Conservation (phyloP, 208 protist genomes). For the Novymonas esmeraldas region DNA sequence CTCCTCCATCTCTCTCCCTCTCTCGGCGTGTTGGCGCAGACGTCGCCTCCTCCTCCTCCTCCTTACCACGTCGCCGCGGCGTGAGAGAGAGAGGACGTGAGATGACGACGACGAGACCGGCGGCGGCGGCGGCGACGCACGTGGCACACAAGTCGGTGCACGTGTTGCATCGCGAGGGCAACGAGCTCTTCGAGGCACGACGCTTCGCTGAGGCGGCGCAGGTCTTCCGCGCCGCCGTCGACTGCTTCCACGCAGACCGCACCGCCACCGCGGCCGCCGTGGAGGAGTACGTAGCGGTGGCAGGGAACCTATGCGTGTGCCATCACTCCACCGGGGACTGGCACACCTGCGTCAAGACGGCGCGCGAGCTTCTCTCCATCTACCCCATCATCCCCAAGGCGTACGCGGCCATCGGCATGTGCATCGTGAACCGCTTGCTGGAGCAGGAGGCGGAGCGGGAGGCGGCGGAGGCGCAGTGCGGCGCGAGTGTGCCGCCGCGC, state of each 20-base stretch:
- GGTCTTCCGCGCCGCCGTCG: slow-evolving; percentile 31
- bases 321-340: slow-evolving; percentile 31
- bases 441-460: slow-evolving; percentile 37
- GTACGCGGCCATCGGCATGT: slow-evolving; percentile 57
- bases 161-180: slow-evolving; percentile 29
- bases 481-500: slow-evolving; percentile 6
- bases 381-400: slow-evolving; percentile 61
- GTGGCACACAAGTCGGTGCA: slow-evolving; percentile 18
- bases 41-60: no score
- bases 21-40: no score
- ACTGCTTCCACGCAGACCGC: slow-evolving; percentile 36
- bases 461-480: slow-evolving; percentile 1
- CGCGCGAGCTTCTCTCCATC: slow-evolving; percentile 38
- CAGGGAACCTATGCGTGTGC: slow-evolving; percentile 47
- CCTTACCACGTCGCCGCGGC: no score
- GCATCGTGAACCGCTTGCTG: slow-evolving; percentile 39
- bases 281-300: slow-evolving; percentile 52
- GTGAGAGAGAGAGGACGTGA: no score
- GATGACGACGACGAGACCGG: no score
- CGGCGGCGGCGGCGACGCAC: no score
- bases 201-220: slow-evolving; percentile 24
- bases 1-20: no score
- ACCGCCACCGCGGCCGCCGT: slow-evolving; percentile 26
- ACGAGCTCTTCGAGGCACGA: slow-evolving; percentile 30
- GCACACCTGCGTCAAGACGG: slow-evolving; percentile 35